Base-by-base conservation (phyloP, 2,329 filamentous ascomycete genomes). In the Aspergillus quadrilineatus region DNA sequence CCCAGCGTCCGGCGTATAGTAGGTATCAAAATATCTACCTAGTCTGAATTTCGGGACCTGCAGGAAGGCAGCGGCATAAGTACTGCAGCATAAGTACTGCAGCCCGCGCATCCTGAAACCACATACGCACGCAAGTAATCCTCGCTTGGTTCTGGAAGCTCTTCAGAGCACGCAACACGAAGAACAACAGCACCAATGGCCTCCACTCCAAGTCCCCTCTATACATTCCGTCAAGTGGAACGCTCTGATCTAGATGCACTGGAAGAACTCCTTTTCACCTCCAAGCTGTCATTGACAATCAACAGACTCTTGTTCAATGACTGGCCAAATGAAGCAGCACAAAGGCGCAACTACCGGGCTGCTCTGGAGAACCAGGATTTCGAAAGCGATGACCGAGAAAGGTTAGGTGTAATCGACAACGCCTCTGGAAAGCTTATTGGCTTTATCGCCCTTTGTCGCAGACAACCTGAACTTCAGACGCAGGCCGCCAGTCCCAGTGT, bases 321-420 rank as follows among this genome's bases (percentile, higher is more conserved):
- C 30, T 59, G 57, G 62, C 59, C 62, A 1, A 65, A 64, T 43
- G 56, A 62, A 36, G 34, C 9, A 8, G 1, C 45, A 15, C 62
- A 65, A 15, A 47, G 28, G 1, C 36, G 36, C 8, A 47, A 56
- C 8, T 63, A 65, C 29, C 37, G 42, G 2, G 7, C 8, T 2
- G 36, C 36, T 12, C 14, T 39, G 14, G 36, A 39, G 14, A 6
- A n/a, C 4, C 14, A 14, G 12, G 59, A 57, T 2, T 41, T 65
- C 3, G 34, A 46, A 3, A 32, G 15, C 1, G 29, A n/a, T 3
- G 14, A 4, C 2, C 12, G n/a, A 2, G 53, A 50, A 22, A 22
- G 22, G 22, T 26, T 56, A 5, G 45, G 9, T 14, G 56, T 53
- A 0, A 29, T 52, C n/a, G 56, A 59, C n/a, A 43, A 52, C 4